Evolutionary conservation across 108 stramenopile genomes (phyloP).

Genomic region (Nitzschia palea): DNA sequence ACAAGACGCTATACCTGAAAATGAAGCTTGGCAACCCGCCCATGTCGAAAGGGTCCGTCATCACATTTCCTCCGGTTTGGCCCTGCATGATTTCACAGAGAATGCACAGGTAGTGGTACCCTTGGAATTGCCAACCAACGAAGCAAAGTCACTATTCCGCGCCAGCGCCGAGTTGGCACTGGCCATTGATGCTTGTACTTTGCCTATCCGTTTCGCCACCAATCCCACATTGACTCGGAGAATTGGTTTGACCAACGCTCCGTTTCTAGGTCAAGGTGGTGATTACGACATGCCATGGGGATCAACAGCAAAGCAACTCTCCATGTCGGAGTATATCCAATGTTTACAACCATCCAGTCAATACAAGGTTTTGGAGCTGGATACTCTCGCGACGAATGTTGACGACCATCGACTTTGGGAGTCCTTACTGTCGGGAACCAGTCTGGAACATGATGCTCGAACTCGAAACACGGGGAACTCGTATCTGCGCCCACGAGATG

Average conservation of each 20-base stretch:
- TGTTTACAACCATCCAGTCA: constrained; percentile 52
- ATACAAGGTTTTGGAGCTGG: constrained; percentile 63
- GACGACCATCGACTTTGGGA: constrained; percentile 34
- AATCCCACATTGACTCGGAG: not conserved
- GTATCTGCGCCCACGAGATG: constrained; percentile 28
- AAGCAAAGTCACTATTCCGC: constrained; percentile 36
- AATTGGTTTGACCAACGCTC: constrained; percentile 37
- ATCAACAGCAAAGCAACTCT: constrained; percentile 48
- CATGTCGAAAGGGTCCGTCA: constrained; percentile 52
- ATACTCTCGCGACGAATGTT: constrained; percentile 30
- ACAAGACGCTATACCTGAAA: not conserved
- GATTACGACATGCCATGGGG: constrained; percentile 48
- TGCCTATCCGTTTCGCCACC: constrained; percentile 57
- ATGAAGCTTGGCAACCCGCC: constrained; percentile 29
- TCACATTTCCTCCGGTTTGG: constrained; percentile 51
- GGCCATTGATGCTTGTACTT: constrained; percentile 66
- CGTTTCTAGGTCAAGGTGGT: constrained; percentile 32
- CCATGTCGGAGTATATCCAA: constrained; percentile 64
- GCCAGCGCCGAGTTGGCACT: constrained; percentile 61
- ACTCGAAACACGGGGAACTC: constrained; percentile 28
- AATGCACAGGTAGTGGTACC: constrained; percentile 65
- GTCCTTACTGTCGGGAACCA: constrained; percentile 51
- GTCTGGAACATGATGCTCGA: constrained; percentile 56
- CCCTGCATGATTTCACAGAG: constrained; percentile 56
- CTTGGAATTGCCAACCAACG: constrained; percentile 18